Conservation (phyloP, 371 early-diverging fungal genomes). For the Lichtheimia ramosa region DNA sequence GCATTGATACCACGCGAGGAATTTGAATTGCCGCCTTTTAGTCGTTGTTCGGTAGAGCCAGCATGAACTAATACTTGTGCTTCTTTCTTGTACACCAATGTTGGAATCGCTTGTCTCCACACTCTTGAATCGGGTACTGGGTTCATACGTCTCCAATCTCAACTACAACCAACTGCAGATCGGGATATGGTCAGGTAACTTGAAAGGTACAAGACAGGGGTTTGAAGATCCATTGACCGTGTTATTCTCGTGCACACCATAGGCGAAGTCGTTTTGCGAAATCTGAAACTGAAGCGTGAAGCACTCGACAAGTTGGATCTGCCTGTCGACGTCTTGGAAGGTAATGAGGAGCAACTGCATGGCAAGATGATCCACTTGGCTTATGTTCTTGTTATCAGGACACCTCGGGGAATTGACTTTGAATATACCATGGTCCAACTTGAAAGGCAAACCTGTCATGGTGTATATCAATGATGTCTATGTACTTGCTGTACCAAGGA, state of each 20-base stretch:
- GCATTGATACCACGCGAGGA: no score
- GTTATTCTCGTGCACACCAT: conserved; percentile 4
- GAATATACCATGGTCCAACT: conserved; percentile 95
- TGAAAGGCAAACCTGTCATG: conserved; percentile 91
- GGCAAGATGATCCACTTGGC: background rate
- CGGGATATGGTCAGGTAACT: conserved; percentile 94
- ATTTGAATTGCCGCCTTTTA: no score
- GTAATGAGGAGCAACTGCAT: conserved; percentile 42
- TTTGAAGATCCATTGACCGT: background rate
- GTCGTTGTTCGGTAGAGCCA: no score
- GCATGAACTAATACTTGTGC: background rate
- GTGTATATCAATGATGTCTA: conserved; percentile 88
- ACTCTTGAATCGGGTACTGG: conserved; percentile 89
- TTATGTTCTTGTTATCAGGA: conserved; percentile 1
- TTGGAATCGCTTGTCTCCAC: conserved; percentile 89
- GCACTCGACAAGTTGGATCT: conserved; percentile 93
- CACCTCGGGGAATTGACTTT: conserved; percentile 87
- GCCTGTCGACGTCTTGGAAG: conserved; percentile 92
- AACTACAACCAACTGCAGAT: conserved; percentile 94
- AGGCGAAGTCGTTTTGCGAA: conserved; percentile 95
- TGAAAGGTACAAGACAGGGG: background rate
- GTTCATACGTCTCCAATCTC: conserved; percentile 94
- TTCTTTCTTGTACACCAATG: conserved; percentile 47
- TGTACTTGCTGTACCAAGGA: conserved; percentile 83
- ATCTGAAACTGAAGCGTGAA: conserved; percentile 85